Percentiles rank a stretch among this genome's conserved stretches.
phyloP scores from a whole-genome alignment of 495 filamentous ascomycete genomes.

The Penicillium mononematosum region DNA sequence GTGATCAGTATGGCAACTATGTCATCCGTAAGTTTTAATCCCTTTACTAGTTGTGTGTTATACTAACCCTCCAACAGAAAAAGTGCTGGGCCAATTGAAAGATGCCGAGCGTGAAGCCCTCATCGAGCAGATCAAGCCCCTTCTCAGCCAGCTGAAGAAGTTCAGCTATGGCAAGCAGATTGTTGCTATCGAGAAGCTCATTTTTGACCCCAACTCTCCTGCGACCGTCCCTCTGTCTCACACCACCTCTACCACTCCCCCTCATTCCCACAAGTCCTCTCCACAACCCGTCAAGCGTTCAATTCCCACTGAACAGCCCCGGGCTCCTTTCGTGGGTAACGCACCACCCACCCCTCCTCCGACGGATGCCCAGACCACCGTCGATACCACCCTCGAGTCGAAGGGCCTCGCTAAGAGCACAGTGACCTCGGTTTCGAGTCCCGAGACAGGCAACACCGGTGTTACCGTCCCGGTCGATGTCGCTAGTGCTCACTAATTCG shows the following conservation, averaged over 20 bases:
- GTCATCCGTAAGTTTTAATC: conserved; percentile 81
- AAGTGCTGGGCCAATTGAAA: conserved; percentile 69
- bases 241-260: conserved; percentile 41
- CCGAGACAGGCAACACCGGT: conserved; percentile 35
- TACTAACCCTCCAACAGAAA: conserved; percentile 56
- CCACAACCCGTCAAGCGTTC: conserved; percentile 43
- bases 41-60: neutral
- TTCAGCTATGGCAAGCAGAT: conserved; percentile 78
- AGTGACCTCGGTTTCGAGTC: conserved; percentile 36
- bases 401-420: conserved; percentile 38
- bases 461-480: conserved; percentile 34
- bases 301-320: conserved; percentile 33
- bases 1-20: conserved; percentile 93
- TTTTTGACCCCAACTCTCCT: conserved; percentile 43
- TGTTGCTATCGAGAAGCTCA: conserved; percentile 64
- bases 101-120: conserved; percentile 64
- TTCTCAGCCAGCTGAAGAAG: conserved; percentile 71
- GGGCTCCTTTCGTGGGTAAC: conserved; percentile 35
- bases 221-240: conserved; percentile 25
- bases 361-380: conserved; percentile 38
- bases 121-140: conserved; percentile 68
- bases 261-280: conserved; percentile 49
- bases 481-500: conserved; percentile 31
- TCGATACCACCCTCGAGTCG: conserved; percentile 32
- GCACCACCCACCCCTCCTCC: conserved; percentile 48